A percentile compares a stretch with the other conserved stretches of the same genome.
Conservation (phyloP, 2,329 filamentous ascomycete genomes). For the Beauveria scarabaeidicola region DNA sequence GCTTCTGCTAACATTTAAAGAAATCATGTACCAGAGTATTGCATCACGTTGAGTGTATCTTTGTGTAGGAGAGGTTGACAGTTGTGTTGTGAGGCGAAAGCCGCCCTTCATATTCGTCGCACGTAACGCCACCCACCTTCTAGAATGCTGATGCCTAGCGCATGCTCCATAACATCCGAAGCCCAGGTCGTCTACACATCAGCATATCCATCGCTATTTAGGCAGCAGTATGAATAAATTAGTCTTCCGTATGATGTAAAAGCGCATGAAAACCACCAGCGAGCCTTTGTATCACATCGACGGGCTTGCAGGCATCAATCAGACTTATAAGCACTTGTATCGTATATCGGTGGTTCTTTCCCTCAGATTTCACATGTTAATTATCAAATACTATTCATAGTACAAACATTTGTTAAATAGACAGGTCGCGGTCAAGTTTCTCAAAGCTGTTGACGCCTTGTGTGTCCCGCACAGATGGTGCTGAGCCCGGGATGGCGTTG, state of each 20-base stretch:
- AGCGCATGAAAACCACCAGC: not conserved
- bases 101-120: conserved; percentile 6
- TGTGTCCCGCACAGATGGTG: not conserved
- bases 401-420: not conserved
- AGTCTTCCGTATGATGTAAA: not conserved
- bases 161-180: conserved; percentile 2
- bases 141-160: conserved; percentile 1
- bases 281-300: not conserved
- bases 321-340: not conserved
- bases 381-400: not conserved
- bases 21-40: not conserved
- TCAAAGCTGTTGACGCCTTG: not conserved
- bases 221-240: not conserved
- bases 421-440: not conserved
- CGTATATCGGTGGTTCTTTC: no score
- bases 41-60: not conserved
- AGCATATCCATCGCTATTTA: not conserved
- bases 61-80: not conserved
- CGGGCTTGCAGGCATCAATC: not conserved
- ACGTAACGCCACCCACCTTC: not conserved
- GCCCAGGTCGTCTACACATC: not conserved
- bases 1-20: not conserved
- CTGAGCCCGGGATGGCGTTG: not conserved
- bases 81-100: not conserved
- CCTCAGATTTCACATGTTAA: no score